Conservation (phyloP, 139 green algal species). For the Chlorella sp. region DNA sequence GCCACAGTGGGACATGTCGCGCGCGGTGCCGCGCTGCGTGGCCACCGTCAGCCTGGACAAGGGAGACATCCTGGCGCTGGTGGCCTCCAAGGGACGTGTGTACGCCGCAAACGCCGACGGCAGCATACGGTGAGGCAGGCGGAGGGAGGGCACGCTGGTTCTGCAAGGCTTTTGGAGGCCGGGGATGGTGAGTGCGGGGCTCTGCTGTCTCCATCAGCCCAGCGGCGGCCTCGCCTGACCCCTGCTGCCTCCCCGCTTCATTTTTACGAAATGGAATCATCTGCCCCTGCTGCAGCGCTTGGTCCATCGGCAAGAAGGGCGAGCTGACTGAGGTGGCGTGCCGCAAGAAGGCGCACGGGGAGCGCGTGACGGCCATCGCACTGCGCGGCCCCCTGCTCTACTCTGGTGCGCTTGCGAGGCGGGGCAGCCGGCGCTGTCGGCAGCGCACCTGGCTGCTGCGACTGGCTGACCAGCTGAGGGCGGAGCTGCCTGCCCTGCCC, state of each 20-base stretch:
- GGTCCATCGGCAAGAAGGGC: conserved; percentile 62
- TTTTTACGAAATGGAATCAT: too few species aligned
- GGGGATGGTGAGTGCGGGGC: too few species aligned
- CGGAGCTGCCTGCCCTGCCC: too few species aligned
- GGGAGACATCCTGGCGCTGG: conserved; percentile 79
- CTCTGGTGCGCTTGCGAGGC: conserved; percentile 52
- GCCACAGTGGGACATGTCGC: conserved; percentile 73
- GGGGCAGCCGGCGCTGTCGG: too few species aligned
- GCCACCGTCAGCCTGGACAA: conserved; percentile 57
- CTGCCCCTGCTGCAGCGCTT: conserved; percentile 43
- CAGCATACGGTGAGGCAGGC: conserved; percentile 60
- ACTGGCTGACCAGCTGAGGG: too few species aligned
- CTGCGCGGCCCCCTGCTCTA: conserved; percentile 60
- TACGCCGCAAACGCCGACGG: conserved; percentile 74
- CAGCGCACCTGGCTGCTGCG: too few species aligned
- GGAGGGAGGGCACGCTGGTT: too few species aligned
- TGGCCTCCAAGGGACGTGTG: conserved; percentile 50
- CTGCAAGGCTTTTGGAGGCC: too few species aligned
- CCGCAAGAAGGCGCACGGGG: conserved; percentile 71
- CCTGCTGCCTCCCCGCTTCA: too few species aligned
- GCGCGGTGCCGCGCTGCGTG: conserved; percentile 70
- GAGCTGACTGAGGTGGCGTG: conserved; percentile 52
- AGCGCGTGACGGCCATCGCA: conserved; percentile 61
- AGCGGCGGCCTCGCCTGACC: too few species aligned
- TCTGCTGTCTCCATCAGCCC: too few species aligned